A percentile compares a stretch with the other conserved stretches of the same genome.
phyloP scores from a whole-genome alignment of 495 filamentous ascomycete species.

The Penicillium pancosmium region DNA sequence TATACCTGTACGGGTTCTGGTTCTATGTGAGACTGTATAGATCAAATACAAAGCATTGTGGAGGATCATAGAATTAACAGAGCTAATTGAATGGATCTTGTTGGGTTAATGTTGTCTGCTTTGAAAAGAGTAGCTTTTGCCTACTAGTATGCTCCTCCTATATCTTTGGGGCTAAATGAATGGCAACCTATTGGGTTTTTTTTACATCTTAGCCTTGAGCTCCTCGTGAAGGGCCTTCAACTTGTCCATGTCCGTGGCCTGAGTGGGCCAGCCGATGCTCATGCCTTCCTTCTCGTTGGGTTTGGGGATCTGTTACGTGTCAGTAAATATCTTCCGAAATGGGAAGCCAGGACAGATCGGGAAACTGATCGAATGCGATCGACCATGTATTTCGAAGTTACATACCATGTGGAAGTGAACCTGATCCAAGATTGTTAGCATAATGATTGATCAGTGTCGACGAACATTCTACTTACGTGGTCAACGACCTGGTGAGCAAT shows the following conservation, averaged over 20 bases:
- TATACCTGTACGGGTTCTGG: slow-evolving; percentile 9
- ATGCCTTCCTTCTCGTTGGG: slow-evolving; percentile 84
- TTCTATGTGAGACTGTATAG: neutral
- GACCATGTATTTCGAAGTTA: neutral
- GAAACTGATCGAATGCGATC: neutral
- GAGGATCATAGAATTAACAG: neutral
- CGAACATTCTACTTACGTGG: slow-evolving; percentile 66
- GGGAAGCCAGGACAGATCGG: neutral
- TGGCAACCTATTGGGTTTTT: neutral
- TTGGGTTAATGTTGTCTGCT: slow-evolving; percentile 1
- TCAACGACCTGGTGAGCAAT: slow-evolving; percentile 94
- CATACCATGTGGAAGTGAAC: slow-evolving; percentile 93
- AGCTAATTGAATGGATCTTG: neutral
- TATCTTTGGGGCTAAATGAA: neutral
- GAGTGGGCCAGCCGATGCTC: slow-evolving; percentile 75
- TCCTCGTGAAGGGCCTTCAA: slow-evolving; percentile 80
- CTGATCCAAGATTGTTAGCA: slow-evolving; percentile 36
- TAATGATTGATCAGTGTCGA: neutral
- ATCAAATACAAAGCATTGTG: neutral
- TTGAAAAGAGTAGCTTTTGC: neutral
- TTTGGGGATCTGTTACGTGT: slow-evolving; percentile 78
- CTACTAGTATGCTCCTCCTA: neutral
- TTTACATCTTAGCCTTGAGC: slow-evolving; percentile 86
- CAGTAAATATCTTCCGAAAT: slow-evolving; percentile 8
- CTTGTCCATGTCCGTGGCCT: slow-evolving; percentile 77